Base-by-base conservation (phyloP, 805 yeast species). In the Wickerhamia fluorescens region DNA sequence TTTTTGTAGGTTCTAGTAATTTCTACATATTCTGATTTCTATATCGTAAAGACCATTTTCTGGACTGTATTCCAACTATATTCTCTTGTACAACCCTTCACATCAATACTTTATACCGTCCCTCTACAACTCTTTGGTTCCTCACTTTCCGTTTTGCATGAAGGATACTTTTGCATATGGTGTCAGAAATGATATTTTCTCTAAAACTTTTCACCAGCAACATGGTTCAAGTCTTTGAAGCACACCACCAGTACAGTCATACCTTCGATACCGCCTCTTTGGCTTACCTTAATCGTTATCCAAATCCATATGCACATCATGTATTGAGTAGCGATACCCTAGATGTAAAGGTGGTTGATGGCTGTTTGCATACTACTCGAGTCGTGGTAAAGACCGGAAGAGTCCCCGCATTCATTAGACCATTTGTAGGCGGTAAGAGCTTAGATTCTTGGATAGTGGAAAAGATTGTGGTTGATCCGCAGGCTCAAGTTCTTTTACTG, bases 391-490 rank as follows among this genome's bases (percentile, higher is more conserved):
- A 88, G 50, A 61, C 71, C 4, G 96, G 96, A 2, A 68, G 85
- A 40, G 61, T 88, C 21, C 96, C 96, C 4, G 53, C 62, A 20
- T 86, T 92, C 75, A 74, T 82, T 16, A 71, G 68, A 41, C 89
- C 89, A 3, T 72, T 86, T 31, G 52, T 87, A 35, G 88, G 89
- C 2, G 63, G 68, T 26, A 30, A 35, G 5, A 73, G 75, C 15
- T 66, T 81, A 18, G 78, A 81, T 31, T 66, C 85, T 8, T 84
- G 92, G 89, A 75, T 88, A 23, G 69, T 88, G 25, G 97, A 88
- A 48, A 72, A 74, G 41, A 72, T 86, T 1, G 56, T 79, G 7
- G 78, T 88, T 13, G 81, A 88, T 51, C 85, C 89, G 1, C 42
- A 49, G 7, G 47, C 52, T 4, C 56, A 65, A 35, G 61, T 62